Evolutionary conservation across 441 rosid species (phyloP).

Genomic region (Pelargonium myrrhifolium): DNA sequence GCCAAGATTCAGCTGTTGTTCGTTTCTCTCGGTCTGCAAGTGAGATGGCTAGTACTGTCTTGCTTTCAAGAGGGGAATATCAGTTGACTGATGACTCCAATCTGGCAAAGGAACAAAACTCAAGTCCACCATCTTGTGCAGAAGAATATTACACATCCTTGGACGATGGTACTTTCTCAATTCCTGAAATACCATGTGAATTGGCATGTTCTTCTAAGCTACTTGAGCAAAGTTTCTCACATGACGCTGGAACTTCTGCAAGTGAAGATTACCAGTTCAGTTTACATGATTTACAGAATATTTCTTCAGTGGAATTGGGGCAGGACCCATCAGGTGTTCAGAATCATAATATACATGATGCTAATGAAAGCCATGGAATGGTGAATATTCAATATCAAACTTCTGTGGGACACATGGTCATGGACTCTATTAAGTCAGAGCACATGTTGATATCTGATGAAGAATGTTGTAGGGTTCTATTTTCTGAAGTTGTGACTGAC

Average conservation of each 20-base stretch:
- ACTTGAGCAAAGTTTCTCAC: slow-evolving; percentile 33
- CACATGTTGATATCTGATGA: slow-evolving; percentile 66
- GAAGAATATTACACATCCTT: slow-evolving; percentile 50
- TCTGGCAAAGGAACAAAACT: slow-evolving; percentile 42
- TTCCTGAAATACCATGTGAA: slow-evolving; percentile 57
- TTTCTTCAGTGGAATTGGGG: slow-evolving; percentile 39
- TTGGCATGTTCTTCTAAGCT: slow-evolving; percentile 41
- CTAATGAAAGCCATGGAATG: slow-evolving; percentile 38
- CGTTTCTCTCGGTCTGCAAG: slow-evolving; percentile 59
- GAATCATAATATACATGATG: slow-evolving; percentile 32
- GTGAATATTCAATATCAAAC: slow-evolving; percentile 38
- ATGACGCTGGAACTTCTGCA: slow-evolving; percentile 29
- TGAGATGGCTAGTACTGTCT: slow-evolving; percentile 42
- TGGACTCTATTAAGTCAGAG: slow-evolving; percentile 36
- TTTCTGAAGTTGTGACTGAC: slow-evolving; percentile 45
- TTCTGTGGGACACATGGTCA: slow-evolving; percentile 33
- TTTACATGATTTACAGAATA: slow-evolving; percentile 40
- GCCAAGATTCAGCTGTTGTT: slow-evolving; percentile 64
- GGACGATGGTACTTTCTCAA: slow-evolving; percentile 42
- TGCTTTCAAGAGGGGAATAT: slow-evolving; percentile 40
- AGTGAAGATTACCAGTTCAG: slow-evolving; percentile 41
- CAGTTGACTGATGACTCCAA: slow-evolving; percentile 39
- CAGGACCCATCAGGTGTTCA: slow-evolving; percentile 45
- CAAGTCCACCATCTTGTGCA: slow-evolving; percentile 52
- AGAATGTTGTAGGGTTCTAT: slow-evolving; percentile 77